Evolutionary conservation across 2,329 filamentous ascomycete species (phyloP), one percentile per base, ranked within the genome.

Genomic region (Sclerotinia trifoliorum): DNA sequence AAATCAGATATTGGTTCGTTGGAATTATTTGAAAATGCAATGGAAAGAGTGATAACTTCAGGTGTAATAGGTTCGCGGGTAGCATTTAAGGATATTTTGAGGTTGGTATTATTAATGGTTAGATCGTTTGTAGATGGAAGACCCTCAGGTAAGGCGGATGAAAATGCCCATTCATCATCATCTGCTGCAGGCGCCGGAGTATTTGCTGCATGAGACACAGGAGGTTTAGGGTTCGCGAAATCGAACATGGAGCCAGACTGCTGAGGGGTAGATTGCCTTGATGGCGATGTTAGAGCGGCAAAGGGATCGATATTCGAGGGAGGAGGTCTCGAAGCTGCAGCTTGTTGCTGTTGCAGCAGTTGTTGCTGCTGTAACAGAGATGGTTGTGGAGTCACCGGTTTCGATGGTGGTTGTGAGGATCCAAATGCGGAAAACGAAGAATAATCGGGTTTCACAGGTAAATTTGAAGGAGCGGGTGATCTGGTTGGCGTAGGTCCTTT

Each of bases 81-180:
- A 7, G 92, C 89, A 51, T 88, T 82, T 78, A 97, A 89, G 51
- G 91, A 85, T 69, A 96, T 89, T 69, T 87, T 86, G 58, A 98
- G 81, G 55, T 81, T 84, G 2, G 88, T 89, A 75, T 91, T 88
- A 75, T 87, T 88, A 55, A 97, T 86, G 4, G 83, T 84, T 26
- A 90, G 81, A 60, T 86, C 86, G 72, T 92, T 80, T 75, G 24
- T 82, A 75, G 73, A 71, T 44, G 65, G 81, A 75, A 21, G 79
- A 70, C 70, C 86, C 68, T 86, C 83, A 3, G 94, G 94, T 19
- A 97, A 83, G 0, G 94, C 90, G 0, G 94, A 98, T 3, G 92
- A 88, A 78, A 98, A 98, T 32, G 88, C 91, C 94, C 94, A 98
- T 76, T 98, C 94, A 72, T 98, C 94, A 63, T 97, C 94, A 57